These are phyloP conservation scores for Erythrobasidium hasegawianum DNA, from an alignment of 1,284 basidiomycete species.

Conservation along the genomic window DNA sequence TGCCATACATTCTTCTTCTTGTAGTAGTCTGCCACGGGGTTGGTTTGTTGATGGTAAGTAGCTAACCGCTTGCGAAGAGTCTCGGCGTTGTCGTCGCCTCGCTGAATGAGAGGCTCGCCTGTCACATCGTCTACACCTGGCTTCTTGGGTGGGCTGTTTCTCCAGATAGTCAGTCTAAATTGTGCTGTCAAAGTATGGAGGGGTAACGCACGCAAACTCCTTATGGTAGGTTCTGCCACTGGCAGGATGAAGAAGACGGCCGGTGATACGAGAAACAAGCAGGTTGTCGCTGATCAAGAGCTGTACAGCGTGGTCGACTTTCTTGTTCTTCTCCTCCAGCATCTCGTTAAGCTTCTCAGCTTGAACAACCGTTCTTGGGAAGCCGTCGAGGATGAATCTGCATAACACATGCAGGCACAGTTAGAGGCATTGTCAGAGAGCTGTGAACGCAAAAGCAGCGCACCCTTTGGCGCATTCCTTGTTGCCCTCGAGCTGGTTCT, in stretches of 20 bases:
- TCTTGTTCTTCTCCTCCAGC: slow-evolving; percentile 73
- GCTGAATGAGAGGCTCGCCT: slow-evolving; percentile 74
- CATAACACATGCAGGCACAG: neutral
- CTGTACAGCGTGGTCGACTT: slow-evolving; percentile 83
- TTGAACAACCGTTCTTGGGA: slow-evolving; percentile 96
- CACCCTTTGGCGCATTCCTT: slow-evolving; percentile 88
- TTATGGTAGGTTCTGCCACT: slow-evolving; percentile 90
- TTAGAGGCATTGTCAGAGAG: neutral
- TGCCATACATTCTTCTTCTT: slow-evolving; percentile 78
- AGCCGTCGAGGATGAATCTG: slow-evolving; percentile 96
- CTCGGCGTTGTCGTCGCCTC: slow-evolving; percentile 58
- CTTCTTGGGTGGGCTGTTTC: slow-evolving; percentile 85
- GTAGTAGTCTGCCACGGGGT: slow-evolving; percentile 97
- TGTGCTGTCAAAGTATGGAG: neutral
- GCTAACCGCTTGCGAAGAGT: slow-evolving; percentile 82
- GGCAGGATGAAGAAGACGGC: slow-evolving; percentile 83
- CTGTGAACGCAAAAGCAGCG: slow-evolving; percentile 47
- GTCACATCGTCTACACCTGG: slow-evolving; percentile 87
- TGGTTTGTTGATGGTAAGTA: slow-evolving; percentile 88
- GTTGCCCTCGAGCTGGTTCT: slow-evolving; percentile 92
- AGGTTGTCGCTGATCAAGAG: slow-evolving; percentile 90
- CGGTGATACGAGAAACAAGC: slow-evolving; percentile 95
- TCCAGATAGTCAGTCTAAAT: neutral
- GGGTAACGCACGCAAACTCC: slow-evolving; percentile 75
- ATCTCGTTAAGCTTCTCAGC: slow-evolving; percentile 93